Percentiles rank a stretch among this genome's conserved stretches.
Evolutionary conservation across 164 flowering plant species (phyloP).

Genomic region (Magnolia officinalis): DNA sequence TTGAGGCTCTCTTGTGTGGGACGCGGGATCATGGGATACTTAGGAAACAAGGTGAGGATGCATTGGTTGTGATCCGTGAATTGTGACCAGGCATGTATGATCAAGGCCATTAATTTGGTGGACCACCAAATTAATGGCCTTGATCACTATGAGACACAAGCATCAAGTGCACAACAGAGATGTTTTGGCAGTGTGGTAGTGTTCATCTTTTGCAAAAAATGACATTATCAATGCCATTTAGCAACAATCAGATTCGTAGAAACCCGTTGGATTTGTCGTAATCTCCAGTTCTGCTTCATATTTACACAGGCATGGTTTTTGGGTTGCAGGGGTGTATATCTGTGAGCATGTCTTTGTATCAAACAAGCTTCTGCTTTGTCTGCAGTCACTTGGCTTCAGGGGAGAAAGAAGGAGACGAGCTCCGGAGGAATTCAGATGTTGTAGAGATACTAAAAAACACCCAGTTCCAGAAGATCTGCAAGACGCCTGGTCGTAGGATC

Average conservation of each 20-base stretch:
- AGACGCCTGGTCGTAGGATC: conserved; percentile 29
- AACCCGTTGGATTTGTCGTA: not conserved
- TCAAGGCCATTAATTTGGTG: not conserved
- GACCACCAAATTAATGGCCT: not conserved
- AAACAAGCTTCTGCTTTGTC: conserved; percentile 77
- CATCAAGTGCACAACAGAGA: not conserved
- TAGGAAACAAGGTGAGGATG: conserved; percentile 71
- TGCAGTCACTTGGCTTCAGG: conserved; percentile 93
- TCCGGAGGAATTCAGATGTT: conserved; percentile 68
- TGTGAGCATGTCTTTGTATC: conserved; percentile 63
- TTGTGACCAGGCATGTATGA: not conserved
- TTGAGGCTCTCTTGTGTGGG: conserved; percentile 53
- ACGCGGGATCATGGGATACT: conserved; percentile 82
- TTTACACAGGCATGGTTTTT: not conserved
- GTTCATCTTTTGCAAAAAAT: not conserved
- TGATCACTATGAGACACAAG: not conserved
- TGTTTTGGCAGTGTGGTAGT: not conserved
- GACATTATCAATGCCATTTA: not conserved
- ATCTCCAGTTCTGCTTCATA: not conserved
- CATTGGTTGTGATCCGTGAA: not conserved
- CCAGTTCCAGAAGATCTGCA: conserved; percentile 63
- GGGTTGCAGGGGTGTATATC: conserved; percentile 75
- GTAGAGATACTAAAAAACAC: conserved; percentile 66
- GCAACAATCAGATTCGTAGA: not conserved
- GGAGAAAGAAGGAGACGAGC: conserved; percentile 86